Percentiles rank a stretch among this genome's conserved stretches.
These are phyloP conservation scores for Eudorina sp. DNA, from an alignment of 139 green algal species.

Conservation along the genomic window DNA sequence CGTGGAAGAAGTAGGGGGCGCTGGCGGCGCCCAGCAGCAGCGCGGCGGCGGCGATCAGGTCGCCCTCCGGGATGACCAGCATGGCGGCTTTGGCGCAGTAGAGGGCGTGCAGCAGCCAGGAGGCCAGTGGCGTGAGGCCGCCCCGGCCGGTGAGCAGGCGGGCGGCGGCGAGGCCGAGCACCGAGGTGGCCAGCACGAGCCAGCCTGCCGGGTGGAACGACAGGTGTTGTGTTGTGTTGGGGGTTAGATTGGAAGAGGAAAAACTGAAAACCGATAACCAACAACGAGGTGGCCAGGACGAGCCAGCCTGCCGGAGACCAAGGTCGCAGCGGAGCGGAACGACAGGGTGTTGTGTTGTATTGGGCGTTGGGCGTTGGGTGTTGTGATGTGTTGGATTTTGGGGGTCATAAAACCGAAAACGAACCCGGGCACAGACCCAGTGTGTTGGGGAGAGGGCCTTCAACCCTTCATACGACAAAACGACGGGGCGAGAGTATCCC, in stretches of 20 bases:
- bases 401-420: too few relatives aligned
- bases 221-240: not conserved
- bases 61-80: constrained; percentile 86
- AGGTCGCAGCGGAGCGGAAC: too few relatives aligned
- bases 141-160: constrained; percentile 48
- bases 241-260: not conserved
- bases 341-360: too few relatives aligned
- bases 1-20: constrained; percentile 58
- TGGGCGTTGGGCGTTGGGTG: too few relatives aligned
- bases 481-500: too few relatives aligned
- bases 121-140: constrained; percentile 40
- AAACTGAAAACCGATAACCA: too few relatives aligned
- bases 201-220: constrained; percentile 64
- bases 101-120: constrained; percentile 73
- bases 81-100: constrained; percentile 91
- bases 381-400: too few relatives aligned
- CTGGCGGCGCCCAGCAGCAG: constrained; percentile 50
- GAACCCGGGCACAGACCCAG: too few relatives aligned
- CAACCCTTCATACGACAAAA: too few relatives aligned
- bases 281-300: too few relatives aligned
- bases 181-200: constrained; percentile 88
- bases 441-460: too few relatives aligned
- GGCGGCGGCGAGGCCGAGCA: constrained; percentile 74
- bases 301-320: too few relatives aligned
- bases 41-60: constrained; percentile 60